Base-by-base conservation (phyloP, 805 yeast genomes). In the Sugiyamaella americana region DNA sequence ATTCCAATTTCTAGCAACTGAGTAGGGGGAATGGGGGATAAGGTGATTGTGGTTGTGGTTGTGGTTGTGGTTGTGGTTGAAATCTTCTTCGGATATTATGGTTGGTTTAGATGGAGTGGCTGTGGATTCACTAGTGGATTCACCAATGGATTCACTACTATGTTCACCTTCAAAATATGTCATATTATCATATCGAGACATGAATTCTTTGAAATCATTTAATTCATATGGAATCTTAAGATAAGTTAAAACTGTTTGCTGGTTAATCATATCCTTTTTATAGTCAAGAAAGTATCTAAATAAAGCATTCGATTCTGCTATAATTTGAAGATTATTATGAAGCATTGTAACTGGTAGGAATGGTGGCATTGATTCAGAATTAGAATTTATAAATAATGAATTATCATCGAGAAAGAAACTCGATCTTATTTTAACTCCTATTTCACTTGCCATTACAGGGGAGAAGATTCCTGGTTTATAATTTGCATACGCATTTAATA, bases 241-340 rank as follows among this genome's bases (percentile, higher is more conserved):
- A 54, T 71, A 82, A 3, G 80, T 67, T 30, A 77, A 74, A 13
- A 80, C 67, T 4, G 71, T 59, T 20, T 70, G 68, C 1, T 55
- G 56, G 24, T 67, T 71, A 8, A 84, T 63, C 22, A 68, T 63
- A 0, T 63, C 55, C 0, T 82, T 81, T 39, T 67, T 62, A 29
- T 62, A 58, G 18, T 73, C 61, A 20, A 78, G 49, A 11, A 78
- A 66, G 55, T 72, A 79, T 1, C 74, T 73, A 80, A 94, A 78
- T 4, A 91, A 48, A 0, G 97, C 97, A 49, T 78, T 73, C 0
- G 91, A 78, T 63, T 91, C 98, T 0, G 82, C 80, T 37, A 84
- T 46, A 1, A 86, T 64, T 51, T 79, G 73, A 19, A 68, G 58
- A 11, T 60, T 51, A 2, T 67, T 51, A 1, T 56, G 55, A 5